Percentiles rank a stretch among this genome's conserved stretches.
These are phyloP conservation scores for Lodderomyces parapsilosis DNA, from an alignment of 1,139 yeast genomes.

Conservation along the genomic window DNA sequence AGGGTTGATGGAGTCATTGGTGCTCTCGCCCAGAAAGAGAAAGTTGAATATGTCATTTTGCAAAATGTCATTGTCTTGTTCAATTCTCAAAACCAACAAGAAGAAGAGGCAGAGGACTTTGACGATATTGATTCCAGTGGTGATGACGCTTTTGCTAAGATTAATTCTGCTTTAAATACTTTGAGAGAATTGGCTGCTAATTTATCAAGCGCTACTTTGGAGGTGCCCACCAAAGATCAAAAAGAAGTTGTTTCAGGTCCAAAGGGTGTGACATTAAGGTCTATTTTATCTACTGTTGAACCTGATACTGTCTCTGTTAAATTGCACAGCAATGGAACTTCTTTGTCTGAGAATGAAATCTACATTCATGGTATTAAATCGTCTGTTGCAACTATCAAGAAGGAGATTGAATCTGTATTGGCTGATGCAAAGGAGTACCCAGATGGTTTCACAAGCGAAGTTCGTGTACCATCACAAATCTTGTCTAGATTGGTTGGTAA, in stretches of 20 bases:
- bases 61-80: conserved; percentile 46
- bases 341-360: conserved; percentile 52
- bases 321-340: conserved; percentile 40
- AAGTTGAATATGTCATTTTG: conserved; percentile 58
- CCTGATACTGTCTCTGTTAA: conserved; percentile 40
- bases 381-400: conserved; percentile 53
- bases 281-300: conserved; percentile 42
- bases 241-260: conserved; percentile 57
- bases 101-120: conserved; percentile 41
- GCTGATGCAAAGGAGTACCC: conserved; percentile 66
- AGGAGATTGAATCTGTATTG: conserved; percentile 54
- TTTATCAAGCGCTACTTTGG: conserved; percentile 51
- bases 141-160: conserved; percentile 28
- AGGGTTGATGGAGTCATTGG: conserved; percentile 48
- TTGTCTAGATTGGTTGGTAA: conserved; percentile 87
- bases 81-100: conserved; percentile 16
- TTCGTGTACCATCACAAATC: conserved; percentile 63
- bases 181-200: conserved; percentile 60
- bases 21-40: conserved; percentile 46
- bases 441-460: conserved; percentile 53
- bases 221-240: conserved; percentile 58
- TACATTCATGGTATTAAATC: conserved; percentile 59
- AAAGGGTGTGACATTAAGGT: conserved; percentile 54
- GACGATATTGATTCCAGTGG: conserved; percentile 28
- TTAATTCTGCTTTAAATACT: conserved; percentile 49